Evolutionary conservation across 179 eudicot species (phyloP), one percentile per base, ranked within the genome.

Genomic region (Beta macrorhiza): DNA sequence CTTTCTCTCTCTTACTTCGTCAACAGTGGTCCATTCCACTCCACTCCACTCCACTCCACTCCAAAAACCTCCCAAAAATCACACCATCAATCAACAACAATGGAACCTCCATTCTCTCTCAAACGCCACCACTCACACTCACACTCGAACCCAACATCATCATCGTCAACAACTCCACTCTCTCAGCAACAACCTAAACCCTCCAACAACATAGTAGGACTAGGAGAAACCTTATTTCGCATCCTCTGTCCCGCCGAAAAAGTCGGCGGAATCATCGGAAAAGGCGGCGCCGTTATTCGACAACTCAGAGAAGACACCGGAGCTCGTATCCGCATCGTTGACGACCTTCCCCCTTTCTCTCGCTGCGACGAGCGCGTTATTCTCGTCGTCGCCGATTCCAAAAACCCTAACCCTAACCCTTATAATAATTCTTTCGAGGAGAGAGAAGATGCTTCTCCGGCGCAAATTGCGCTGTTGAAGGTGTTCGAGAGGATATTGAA

Each of bases 181-280:
- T 29, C 79, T 37, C 67, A 76, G 20, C 79, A 68, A 49, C 90
- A 83, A 61, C 72, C 72, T 16, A 57, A 82, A 75, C 83, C 2
- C 87, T 81, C 3, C 78, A 77, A 42, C 67, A 77, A 7, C 20
- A 25, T 9, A 25, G 15, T 29, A 47, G 0, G 83, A 77, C 1
- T 83, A 83, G 22, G 89, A 86, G 56, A 63, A 49, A 75, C 79
- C 80, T 74, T 78, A 86, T 90, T 93, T 84, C 88, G 97, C 45
- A 85, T 94, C 82, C 90, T 94, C 70, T 93, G 98, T 81, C 95
- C 90, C 37, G 82, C 86, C 4, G 82, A 87, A 0, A 87, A 90
- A 25, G 86, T 89, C 80, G 98, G 98, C 70, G 93, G 94, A 69
- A 72, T 94, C 16, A 94, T 93, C 79, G 98, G 98, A 0, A 93